Evolutionary conservation across 164 flowering plant genomes (phyloP).

Genomic region (Vitis rotundifolia): DNA sequence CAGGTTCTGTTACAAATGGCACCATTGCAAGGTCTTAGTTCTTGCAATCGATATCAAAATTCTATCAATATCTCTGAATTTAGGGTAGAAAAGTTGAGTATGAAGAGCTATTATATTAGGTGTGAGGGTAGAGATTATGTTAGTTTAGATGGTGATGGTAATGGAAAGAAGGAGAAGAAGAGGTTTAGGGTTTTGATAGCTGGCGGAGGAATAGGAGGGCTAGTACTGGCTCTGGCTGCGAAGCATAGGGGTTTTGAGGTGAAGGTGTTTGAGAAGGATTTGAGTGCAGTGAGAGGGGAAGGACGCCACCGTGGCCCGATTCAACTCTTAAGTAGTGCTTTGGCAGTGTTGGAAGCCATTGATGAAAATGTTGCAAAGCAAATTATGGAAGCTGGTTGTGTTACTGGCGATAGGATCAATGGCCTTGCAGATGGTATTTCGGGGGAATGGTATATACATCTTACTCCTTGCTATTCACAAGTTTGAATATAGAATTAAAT

Average conservation of each 20-base stretch:
- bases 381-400: slow-evolving; percentile 34
- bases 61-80: background rate
- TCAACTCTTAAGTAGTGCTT: slow-evolving; percentile 39
- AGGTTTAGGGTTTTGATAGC: slow-evolving; percentile 33
- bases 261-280: slow-evolving; percentile 37
- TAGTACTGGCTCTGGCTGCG: slow-evolving; percentile 36
- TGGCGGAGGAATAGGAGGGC: slow-evolving; percentile 42
- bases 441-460: slow-evolving; percentile 27
- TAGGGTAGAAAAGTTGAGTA: slow-evolving; percentile 1
- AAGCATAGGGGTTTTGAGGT: slow-evolving; percentile 37
- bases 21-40: slow-evolving; percentile 9
- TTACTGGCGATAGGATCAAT: slow-evolving; percentile 40
- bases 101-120: background rate
- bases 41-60: slow-evolving; percentile 3
- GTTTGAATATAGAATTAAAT: too few relatives aligned
- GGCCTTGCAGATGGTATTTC: slow-evolving; percentile 39
- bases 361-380: slow-evolving; percentile 26
- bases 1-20: slow-evolving; percentile 20
- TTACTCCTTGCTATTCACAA: background rate
- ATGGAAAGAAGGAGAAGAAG: slow-evolving; percentile 6
- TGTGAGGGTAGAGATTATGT: background rate
- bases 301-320: slow-evolving; percentile 38
- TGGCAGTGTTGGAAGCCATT: slow-evolving; percentile 43
- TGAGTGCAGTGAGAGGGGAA: slow-evolving; percentile 42
- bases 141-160: slow-evolving; percentile 9